These are phyloP conservation scores for Wolfiporia cocos DNA, from an alignment of 1,284 basidiomycete genomes.

Conservation along the genomic window DNA sequence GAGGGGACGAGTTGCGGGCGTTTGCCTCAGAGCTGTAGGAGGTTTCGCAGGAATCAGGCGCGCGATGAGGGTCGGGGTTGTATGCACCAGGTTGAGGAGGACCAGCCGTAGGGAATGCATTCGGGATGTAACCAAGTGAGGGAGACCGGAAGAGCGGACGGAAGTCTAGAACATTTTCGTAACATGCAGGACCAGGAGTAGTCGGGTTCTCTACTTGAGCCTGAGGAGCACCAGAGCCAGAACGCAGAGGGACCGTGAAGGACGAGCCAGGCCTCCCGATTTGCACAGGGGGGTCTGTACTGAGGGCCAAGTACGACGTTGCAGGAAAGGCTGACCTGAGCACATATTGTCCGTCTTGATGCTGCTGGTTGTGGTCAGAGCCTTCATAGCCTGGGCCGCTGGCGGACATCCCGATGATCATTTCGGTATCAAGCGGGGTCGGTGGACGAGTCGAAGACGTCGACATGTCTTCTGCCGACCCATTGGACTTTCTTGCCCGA, in stretches of 20 bases:
- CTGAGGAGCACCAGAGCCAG: constrained; percentile 1
- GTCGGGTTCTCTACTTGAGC: too few species aligned
- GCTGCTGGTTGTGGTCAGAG: too few species aligned
- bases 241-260: constrained; percentile 12
- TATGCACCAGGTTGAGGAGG: too few species aligned
- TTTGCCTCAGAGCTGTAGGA: too few species aligned
- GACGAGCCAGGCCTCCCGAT: constrained; percentile 10
- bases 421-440: neutral
- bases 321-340: neutral
- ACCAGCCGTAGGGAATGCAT: constrained; percentile 9
- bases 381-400: neutral
- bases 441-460: neutral
- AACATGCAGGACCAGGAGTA: too few species aligned
- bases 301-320: neutral
- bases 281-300: neutral
- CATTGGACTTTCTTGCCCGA: constrained; percentile 4
- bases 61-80: too few species aligned
- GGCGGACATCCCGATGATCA: neutral
- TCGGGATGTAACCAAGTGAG: constrained; percentile 9
- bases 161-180: neutral
- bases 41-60: too few species aligned
- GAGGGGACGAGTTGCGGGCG: too few species aligned
- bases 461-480: neutral
- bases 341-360: too few species aligned
- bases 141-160: constrained; percentile 7